Evolutionary conservation across 148 eudicot species (phyloP).

Genomic region (Vaccinium macrocarpon): DNA sequence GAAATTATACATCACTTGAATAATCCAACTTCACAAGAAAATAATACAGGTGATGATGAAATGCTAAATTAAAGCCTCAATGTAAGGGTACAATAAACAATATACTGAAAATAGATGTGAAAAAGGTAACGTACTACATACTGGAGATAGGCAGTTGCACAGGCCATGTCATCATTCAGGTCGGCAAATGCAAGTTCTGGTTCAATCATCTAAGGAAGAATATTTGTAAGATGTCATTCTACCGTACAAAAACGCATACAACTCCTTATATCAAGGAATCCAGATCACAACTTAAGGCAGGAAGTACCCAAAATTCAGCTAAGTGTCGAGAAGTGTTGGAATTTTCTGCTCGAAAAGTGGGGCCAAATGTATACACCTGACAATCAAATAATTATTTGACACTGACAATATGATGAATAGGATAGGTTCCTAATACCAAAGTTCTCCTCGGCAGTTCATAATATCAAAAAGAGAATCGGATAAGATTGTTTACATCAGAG

Average conservation of each 20-base stretch:
- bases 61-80: neutral
- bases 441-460: neutral
- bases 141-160: slow-evolving; percentile 99
- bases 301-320: slow-evolving; percentile 94
- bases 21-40: slow-evolving; percentile 7
- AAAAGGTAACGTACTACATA: slow-evolving; percentile 90
- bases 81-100: neutral
- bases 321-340: slow-evolving; percentile 97
- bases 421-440: neutral
- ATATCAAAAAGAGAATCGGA: slow-evolving; percentile 7
- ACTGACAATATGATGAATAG: neutral
- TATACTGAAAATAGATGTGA: slow-evolving; percentile 25
- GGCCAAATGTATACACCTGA: slow-evolving; percentile 98
- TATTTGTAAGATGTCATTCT: neutral
- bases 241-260: neutral
- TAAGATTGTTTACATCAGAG: slow-evolving; percentile 62
- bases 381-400: slow-evolving; percentile 19
- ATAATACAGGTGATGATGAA: neutral
- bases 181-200: slow-evolving; percentile 99
- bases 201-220: slow-evolving; percentile 78
- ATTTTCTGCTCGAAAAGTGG: slow-evolving; percentile 98
- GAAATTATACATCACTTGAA: slow-evolving; percentile 3
- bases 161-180: slow-evolving; percentile 97
- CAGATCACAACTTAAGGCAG: neutral
- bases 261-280: neutral